These are phyloP conservation scores for Exophiala spinifera DNA, from an alignment of 2,329 filamentous ascomycete species.

Conservation along the genomic window DNA sequence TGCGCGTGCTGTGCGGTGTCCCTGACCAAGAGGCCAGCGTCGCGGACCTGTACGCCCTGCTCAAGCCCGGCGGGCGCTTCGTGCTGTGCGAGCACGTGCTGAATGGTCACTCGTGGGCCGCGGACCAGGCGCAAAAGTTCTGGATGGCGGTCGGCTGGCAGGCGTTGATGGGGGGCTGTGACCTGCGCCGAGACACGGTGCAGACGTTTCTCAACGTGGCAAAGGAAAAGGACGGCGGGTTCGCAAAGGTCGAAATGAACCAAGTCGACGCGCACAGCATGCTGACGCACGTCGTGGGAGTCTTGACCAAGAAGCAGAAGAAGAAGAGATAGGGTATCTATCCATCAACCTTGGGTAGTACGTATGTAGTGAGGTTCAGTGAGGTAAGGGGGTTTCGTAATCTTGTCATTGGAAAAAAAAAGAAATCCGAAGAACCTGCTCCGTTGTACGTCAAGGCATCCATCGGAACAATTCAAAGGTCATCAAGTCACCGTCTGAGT, in stretches of 20 bases:
- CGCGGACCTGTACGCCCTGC: slow-evolving; percentile 46
- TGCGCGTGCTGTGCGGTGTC: slow-evolving; percentile 55
- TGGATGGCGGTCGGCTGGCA: slow-evolving; percentile 49
- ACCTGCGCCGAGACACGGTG: slow-evolving; percentile 34
- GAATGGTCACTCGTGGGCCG: slow-evolving; percentile 47
- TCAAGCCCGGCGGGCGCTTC: slow-evolving; percentile 55
- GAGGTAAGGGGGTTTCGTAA: no score
- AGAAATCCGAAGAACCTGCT: no score
- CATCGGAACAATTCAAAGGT: no score
- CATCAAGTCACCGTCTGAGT: no score
- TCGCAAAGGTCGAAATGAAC: slow-evolving; percentile 6
- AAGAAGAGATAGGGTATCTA: no score
- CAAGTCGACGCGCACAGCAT: slow-evolving; percentile 3
- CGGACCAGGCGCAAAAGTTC: slow-evolving; percentile 45
- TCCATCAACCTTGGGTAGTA: no score
- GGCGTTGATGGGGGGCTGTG: slow-evolving; percentile 51
- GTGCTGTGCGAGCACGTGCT: slow-evolving; percentile 56
- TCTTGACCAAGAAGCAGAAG: slow-evolving; percentile 13
- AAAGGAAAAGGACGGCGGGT: slow-evolving; percentile 11
- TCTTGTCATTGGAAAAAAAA: neutral
- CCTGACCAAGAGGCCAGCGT: slow-evolving; percentile 47
- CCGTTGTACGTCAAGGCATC: neutral
- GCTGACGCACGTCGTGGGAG: slow-evolving; percentile 5
- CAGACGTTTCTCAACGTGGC: slow-evolving; percentile 13
- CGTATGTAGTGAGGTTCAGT: no score